Percentiles rank a stretch among this genome's conserved stretches.
Conservation (phyloP, 163 green algal species). For the Chlamydomonas reinhardtii region DNA sequence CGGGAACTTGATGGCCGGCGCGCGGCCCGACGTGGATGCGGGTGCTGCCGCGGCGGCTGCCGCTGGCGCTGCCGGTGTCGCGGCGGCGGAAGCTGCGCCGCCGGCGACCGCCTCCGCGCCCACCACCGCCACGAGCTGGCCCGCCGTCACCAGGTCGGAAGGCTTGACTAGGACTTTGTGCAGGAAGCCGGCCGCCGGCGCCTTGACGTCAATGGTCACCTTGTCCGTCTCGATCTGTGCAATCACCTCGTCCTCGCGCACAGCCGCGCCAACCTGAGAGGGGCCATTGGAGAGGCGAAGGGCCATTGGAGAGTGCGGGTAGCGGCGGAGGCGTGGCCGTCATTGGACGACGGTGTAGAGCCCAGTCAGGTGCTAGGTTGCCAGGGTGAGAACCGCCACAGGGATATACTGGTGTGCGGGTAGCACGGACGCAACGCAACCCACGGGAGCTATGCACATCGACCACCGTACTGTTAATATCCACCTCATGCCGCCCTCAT, state of each 20-base stretch:
- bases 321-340: too few species aligned
- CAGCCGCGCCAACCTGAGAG: slow-evolving; percentile 71
- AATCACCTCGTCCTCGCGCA: slow-evolving; percentile 90
- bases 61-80: not conserved
- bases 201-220: slow-evolving; percentile 50
- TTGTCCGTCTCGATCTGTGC: slow-evolving; percentile 94
- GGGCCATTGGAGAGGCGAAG: too few species aligned
- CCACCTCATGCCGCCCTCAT: too few species aligned
- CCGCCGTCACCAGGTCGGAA: slow-evolving; percentile 37
- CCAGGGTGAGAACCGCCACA: too few species aligned
- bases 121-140: slow-evolving; percentile 31
- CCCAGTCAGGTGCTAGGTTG: too few species aligned
- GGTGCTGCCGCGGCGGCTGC: not conserved
- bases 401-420: too few species aligned
- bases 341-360: too few species aligned
- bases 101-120: not conserved
- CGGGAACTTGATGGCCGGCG: slow-evolving; percentile 39
- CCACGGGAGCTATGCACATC: too few species aligned
- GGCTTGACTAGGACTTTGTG: slow-evolving; percentile 31
- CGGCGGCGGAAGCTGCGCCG: not conserved
- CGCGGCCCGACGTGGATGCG: slow-evolving; percentile 5
- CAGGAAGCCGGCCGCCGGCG: slow-evolving; percentile 19
- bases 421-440: too few species aligned
- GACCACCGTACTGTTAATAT: too few species aligned
- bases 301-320: too few species aligned